These are phyloP conservation scores for Arthrobotrys megalospora DNA, from an alignment of 2,329 filamentous ascomycete genomes.

Conservation along the genomic window DNA sequence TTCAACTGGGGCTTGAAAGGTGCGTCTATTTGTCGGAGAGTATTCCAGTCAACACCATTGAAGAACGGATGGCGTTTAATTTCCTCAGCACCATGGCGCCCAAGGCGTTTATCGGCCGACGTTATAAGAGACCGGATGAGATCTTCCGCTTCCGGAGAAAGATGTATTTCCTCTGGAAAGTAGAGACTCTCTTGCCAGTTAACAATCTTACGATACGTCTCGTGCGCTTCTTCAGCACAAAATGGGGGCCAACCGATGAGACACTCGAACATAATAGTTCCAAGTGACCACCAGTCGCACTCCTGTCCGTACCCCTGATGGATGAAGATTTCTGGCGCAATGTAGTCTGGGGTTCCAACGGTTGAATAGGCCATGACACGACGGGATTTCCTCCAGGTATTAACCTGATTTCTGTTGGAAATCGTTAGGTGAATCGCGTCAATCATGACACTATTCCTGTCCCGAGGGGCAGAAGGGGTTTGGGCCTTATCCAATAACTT, in stretches of 20 bases:
- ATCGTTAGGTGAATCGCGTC: constrained; percentile 99
- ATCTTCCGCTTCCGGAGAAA: constrained; percentile 90
- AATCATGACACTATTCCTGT: constrained; percentile 94
- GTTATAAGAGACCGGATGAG: constrained; percentile 94
- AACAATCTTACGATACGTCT: constrained; percentile 99
- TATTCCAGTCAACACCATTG: constrained; percentile 95
- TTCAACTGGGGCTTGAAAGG: constrained; percentile 95
- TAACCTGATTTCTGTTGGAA: constrained; percentile 97
- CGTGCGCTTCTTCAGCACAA: constrained; percentile 96
- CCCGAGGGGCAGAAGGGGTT: constrained; percentile 63
- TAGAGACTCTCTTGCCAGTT: constrained; percentile 97
- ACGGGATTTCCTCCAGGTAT: constrained; percentile 97
- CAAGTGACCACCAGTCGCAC: constrained; percentile 99
- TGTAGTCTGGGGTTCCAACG: constrained; percentile 97
- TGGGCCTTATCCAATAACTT: constrained; percentile 85
- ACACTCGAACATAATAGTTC: constrained; percentile 99
- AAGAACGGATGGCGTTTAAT: constrained; percentile 97
- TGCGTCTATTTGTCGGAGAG: constrained; percentile 89
- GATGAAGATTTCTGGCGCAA: constrained; percentile 97
- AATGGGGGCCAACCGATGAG: constrained; percentile 98
- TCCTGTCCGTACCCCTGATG: constrained; percentile 96
- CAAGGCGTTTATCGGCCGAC: constrained; percentile 92
- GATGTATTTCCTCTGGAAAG: constrained; percentile 93
- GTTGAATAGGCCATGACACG: constrained; percentile 98
- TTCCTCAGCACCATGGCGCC: constrained; percentile 86